phyloP scores from a whole-genome alignment of 2,329 filamentous ascomycete genomes.

The Hypoxylon sp. region DNA sequence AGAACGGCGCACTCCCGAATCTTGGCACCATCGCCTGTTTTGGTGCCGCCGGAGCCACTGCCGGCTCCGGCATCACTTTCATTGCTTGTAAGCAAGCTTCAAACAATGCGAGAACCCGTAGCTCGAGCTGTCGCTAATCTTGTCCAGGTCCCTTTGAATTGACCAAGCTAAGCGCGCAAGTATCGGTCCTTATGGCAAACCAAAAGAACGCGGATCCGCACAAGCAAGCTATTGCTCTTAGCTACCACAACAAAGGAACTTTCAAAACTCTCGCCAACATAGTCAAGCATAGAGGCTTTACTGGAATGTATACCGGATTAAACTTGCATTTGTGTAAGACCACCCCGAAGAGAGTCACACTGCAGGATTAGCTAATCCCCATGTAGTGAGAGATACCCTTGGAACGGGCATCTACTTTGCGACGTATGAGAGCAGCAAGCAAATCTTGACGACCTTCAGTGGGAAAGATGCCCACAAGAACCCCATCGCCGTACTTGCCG shows the following conservation, averaged over 20 bases:
- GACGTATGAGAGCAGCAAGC: slow-evolving; percentile 89
- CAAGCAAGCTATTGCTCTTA: slow-evolving; percentile 71
- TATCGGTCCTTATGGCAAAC: slow-evolving; percentile 80
- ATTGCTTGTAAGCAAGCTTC: slow-evolving; percentile 72
- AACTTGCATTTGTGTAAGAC: slow-evolving; percentile 78
- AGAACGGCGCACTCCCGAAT: slow-evolving; percentile 76
- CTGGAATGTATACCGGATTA: slow-evolving; percentile 84
- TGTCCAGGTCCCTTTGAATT: slow-evolving; percentile 80
- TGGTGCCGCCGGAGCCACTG: slow-evolving; percentile 80
- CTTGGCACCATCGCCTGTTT: slow-evolving; percentile 81
- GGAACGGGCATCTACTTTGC: slow-evolving; percentile 89
- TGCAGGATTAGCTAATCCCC: slow-evolving; percentile 33
- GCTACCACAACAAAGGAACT: slow-evolving; percentile 83
- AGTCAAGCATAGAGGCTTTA: slow-evolving; percentile 76
- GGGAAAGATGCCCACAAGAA: slow-evolving; percentile 80
- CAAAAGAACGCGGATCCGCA: slow-evolving; percentile 62
- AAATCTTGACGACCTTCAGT: slow-evolving; percentile 79
- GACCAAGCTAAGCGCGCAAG: slow-evolving; percentile 89
- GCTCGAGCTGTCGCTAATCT: slow-evolving; percentile 28
- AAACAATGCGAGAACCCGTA: not conserved
- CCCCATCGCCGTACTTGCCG: slow-evolving; percentile 80
- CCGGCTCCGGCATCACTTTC: slow-evolving; percentile 82
- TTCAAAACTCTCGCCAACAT: slow-evolving; percentile 81
- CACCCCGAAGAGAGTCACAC: not conserved
- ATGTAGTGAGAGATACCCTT: slow-evolving; percentile 80